These are phyloP conservation scores for Cadophora sp. DNA, from an alignment of 2,329 filamentous ascomycete species.

Conservation along the genomic window DNA sequence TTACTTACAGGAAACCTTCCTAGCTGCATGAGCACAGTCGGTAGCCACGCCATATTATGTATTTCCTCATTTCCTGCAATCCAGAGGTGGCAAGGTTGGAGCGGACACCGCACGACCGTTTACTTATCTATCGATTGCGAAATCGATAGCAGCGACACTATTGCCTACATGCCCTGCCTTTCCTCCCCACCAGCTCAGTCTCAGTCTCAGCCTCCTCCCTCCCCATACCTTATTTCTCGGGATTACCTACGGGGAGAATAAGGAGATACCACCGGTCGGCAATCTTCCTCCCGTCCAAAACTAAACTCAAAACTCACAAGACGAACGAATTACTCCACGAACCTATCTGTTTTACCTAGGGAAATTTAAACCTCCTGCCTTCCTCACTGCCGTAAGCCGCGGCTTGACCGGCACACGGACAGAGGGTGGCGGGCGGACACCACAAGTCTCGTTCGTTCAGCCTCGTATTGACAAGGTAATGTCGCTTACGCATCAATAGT, in stretches of 20 bases:
- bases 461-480: neutral
- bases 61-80: conserved; percentile 14
- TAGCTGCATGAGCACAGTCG: neutral
- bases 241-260: neutral
- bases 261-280: conserved; percentile 5
- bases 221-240: conserved; percentile 11
- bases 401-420: neutral
- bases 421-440: neutral
- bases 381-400: conserved; percentile 7
- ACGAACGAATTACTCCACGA: too few relatives aligned
- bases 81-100: neutral
- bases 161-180: conserved; percentile 14
- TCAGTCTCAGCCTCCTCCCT: conserved; percentile 16
- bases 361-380: too few relatives aligned
- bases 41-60: neutral
- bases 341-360: too few relatives aligned
- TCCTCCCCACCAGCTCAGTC: conserved; percentile 9
- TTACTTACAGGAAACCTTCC: too few relatives aligned
- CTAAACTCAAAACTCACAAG: too few relatives aligned
- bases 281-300: neutral
- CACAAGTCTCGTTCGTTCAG: neutral
- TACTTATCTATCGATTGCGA: conserved; percentile 22
- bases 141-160: conserved; percentile 28
- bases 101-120: neutral
- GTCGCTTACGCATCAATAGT: neutral